Evolutionary conservation across 352 stramenopile genomes (phyloP).

Genomic region (Pythium vanterpoolii): DNA sequence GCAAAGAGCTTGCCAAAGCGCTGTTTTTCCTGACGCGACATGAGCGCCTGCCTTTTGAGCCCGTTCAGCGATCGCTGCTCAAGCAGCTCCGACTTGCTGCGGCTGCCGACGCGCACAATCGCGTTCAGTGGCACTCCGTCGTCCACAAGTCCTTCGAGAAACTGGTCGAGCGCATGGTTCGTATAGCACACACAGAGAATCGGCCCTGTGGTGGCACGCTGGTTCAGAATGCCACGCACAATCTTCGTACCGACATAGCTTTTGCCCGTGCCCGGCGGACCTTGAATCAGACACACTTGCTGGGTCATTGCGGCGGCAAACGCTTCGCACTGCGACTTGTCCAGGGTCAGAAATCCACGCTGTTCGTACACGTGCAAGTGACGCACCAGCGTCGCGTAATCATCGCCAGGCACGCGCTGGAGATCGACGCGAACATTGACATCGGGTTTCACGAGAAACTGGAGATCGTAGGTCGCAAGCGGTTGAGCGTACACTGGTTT

Average conservation of each 20-base stretch:
- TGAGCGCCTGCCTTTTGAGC: neutral
- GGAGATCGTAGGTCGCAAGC: neutral
- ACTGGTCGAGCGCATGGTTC: constrained; percentile 90
- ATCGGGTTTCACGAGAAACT: constrained; percentile 6
- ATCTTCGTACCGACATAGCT: constrained; percentile 82
- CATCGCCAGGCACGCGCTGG: neutral
- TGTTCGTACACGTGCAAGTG: constrained; percentile 5
- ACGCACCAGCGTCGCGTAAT: neutral
- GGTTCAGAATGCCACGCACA: constrained; percentile 57
- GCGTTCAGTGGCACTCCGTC: constrained; percentile 28
- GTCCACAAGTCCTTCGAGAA: constrained; percentile 80
- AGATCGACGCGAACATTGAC: neutral
- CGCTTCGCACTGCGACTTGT: constrained; percentile 55
- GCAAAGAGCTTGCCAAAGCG: constrained; percentile 5
- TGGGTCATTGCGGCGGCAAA: constrained; percentile 69
- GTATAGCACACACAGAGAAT: constrained; percentile 89
- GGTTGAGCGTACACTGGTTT: constrained; percentile 10
- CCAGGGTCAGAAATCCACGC: constrained; percentile 30
- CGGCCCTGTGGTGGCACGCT: constrained; percentile 27
- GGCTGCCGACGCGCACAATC: constrained; percentile 74
- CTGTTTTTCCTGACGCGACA: constrained; percentile 5
- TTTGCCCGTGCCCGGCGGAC: constrained; percentile 77
- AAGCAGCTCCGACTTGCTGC: constrained; percentile 43
- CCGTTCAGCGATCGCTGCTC: constrained; percentile 23
- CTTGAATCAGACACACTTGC: constrained; percentile 77